A percentile compares a stretch with the other conserved stretches of the same genome.
Conservation (phyloP, 495 filamentous ascomycete species). For the Tuber magnatum region DNA sequence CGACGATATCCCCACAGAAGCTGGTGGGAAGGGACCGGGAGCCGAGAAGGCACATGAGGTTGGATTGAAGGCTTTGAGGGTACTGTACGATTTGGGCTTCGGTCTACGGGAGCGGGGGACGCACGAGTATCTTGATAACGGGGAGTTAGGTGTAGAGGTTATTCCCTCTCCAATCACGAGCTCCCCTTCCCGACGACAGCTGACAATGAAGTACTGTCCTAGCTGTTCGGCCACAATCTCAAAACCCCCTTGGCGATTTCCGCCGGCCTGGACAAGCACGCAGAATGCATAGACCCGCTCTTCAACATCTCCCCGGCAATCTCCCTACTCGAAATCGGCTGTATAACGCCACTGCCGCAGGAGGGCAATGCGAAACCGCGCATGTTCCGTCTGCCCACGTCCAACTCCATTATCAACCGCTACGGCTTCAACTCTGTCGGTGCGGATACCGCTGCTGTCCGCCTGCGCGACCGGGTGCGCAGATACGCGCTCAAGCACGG, state of each 20-base stretch:
- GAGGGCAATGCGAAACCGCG: slow-evolving; percentile 77
- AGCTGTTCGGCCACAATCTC: slow-evolving; percentile 72
- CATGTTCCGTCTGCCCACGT: slow-evolving; percentile 73
- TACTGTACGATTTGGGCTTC: slow-evolving; percentile 57
- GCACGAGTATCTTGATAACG: slow-evolving; percentile 43
- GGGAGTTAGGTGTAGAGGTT: slow-evolving; percentile 27
- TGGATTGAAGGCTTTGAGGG: slow-evolving; percentile 62
- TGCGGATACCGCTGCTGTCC: slow-evolving; percentile 73
- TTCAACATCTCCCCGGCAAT: slow-evolving; percentile 73
- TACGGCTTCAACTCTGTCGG: slow-evolving; percentile 91
- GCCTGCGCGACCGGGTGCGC: slow-evolving; percentile 68
- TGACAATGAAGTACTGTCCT: slow-evolving; percentile 40
- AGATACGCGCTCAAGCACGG: slow-evolving; percentile 65
- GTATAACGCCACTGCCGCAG: slow-evolving; percentile 76
- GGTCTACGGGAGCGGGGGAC: slow-evolving; percentile 69
- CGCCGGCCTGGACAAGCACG: slow-evolving; percentile 90
- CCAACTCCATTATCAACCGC: slow-evolving; percentile 84
- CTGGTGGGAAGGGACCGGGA: slow-evolving; percentile 50
- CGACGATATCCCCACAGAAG: slow-evolving; percentile 27
- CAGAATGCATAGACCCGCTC: slow-evolving; percentile 71
- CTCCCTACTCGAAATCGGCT: slow-evolving; percentile 71
- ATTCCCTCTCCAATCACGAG: slow-evolving; percentile 12
- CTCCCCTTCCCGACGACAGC: slow-evolving; percentile 22
- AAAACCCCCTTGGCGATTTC: slow-evolving; percentile 85
- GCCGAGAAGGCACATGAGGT: slow-evolving; percentile 85